These are phyloP conservation scores for Ceratocystis papillata DNA, from an alignment of 2,329 filamentous ascomycete genomes.

Conservation along the genomic window DNA sequence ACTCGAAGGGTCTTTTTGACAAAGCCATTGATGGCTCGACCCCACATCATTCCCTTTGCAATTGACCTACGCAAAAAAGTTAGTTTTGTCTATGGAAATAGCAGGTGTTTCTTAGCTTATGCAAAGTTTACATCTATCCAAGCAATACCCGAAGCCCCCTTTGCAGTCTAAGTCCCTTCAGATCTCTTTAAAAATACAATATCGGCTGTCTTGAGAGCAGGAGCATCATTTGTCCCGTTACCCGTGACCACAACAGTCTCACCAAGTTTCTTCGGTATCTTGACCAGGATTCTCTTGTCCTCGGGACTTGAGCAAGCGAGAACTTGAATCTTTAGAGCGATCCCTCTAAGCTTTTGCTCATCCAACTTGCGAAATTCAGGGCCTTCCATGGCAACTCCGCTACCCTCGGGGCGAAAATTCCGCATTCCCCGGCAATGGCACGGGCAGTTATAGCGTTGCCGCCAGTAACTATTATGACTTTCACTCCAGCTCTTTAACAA, in stretches of 20 bases:
- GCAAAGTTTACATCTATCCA: slow-evolving; percentile 47
- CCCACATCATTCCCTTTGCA: slow-evolving; percentile 53
- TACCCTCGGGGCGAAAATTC: slow-evolving; percentile 45
- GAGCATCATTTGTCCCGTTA: slow-evolving; percentile 52
- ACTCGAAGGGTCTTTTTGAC: slow-evolving; percentile 54
- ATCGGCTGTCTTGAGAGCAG: slow-evolving; percentile 50
- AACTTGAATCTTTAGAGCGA: slow-evolving; percentile 51
- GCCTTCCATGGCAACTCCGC: slow-evolving; percentile 57
- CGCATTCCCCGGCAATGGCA: slow-evolving; percentile 63
- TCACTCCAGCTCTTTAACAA: slow-evolving; percentile 54
- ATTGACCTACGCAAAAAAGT: slow-evolving; percentile 30
- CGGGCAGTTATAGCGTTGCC: slow-evolving; percentile 61
- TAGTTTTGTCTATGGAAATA: background rate
- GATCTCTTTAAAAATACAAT: slow-evolving; percentile 55
- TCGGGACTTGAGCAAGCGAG: slow-evolving; percentile 56
- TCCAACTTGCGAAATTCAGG: slow-evolving; percentile 54
- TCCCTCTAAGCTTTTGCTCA: slow-evolving; percentile 47
- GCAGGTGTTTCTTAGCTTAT: slow-evolving; percentile 26
- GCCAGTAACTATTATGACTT: slow-evolving; percentile 62
- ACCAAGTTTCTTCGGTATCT: slow-evolving; percentile 49
- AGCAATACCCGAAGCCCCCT: slow-evolving; percentile 52
- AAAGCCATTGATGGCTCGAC: slow-evolving; percentile 51
- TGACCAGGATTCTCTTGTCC: slow-evolving; percentile 54
- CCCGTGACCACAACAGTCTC: slow-evolving; percentile 51
- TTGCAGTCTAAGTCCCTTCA: slow-evolving; percentile 51